A percentile compares a stretch with the other conserved stretches of the same genome.
These are phyloP conservation scores for Lactarius sp. DNA, from an alignment of 768 basidiomycete species.

Conservation along the genomic window DNA sequence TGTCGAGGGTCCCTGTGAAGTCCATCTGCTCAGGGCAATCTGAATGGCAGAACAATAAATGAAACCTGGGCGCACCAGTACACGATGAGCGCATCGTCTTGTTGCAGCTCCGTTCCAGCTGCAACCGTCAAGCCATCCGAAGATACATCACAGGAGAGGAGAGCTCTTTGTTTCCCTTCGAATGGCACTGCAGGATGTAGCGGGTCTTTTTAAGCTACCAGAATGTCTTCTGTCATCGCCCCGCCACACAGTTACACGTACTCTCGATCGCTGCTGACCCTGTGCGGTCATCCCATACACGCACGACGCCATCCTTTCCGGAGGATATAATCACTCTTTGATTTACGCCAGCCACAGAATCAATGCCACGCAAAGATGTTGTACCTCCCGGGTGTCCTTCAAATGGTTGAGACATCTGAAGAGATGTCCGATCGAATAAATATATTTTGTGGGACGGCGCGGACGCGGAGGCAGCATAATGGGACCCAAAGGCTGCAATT, in stretches of 20 bases:
- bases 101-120: slow-evolving; percentile 76
- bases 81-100: slow-evolving; percentile 75
- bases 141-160: slow-evolving; percentile 70
- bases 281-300: slow-evolving; percentile 70
- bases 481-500: slow-evolving; percentile 42
- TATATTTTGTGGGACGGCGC: slow-evolving; percentile 61
- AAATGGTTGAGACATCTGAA: slow-evolving; percentile 45
- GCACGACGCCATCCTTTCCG: slow-evolving; percentile 67
- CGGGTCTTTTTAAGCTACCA: slow-evolving; percentile 37
- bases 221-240: slow-evolving; percentile 14
- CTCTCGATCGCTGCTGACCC: slow-evolving; percentile 50
- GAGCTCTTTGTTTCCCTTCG: slow-evolving; percentile 38
- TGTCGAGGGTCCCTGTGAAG: slow-evolving; percentile 79
- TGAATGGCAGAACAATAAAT: slow-evolving; percentile 8
- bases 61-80: slow-evolving; percentile 58
- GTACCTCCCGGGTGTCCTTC: slow-evolving; percentile 55
- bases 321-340: slow-evolving; percentile 53
- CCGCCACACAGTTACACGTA: slow-evolving; percentile 36
- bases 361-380: slow-evolving; percentile 47
- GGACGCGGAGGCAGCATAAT: slow-evolving; percentile 59
- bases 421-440: slow-evolving; percentile 56
- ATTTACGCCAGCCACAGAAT: slow-evolving; percentile 38
- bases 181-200: slow-evolving; percentile 41
- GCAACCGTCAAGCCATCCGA: slow-evolving; percentile 67
- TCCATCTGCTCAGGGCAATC: neutral